A percentile compares a stretch with the other conserved stretches of the same genome.
phyloP scores from a whole-genome alignment of 148 eudicot species.

The Heliamphora exappendiculata region DNA sequence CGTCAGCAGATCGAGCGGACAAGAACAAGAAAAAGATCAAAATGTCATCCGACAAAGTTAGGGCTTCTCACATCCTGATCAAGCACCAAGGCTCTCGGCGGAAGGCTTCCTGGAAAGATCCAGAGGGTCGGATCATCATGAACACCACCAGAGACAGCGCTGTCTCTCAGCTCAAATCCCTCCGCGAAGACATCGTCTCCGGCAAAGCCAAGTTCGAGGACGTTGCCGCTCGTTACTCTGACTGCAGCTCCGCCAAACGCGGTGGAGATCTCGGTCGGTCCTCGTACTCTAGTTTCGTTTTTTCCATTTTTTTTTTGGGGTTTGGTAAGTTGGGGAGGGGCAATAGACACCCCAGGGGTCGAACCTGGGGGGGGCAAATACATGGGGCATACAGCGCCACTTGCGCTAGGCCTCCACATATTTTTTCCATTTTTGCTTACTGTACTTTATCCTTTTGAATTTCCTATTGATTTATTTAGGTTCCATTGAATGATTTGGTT shows the following conservation, averaged over 20 bases:
- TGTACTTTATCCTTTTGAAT: too few relatives aligned
- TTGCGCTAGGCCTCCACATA: too few relatives aligned
- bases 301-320: too few relatives aligned
- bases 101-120: conserved; percentile 92
- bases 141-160: conserved; percentile 69
- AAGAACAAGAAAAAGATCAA: conserved; percentile 30
- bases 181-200: conserved; percentile 61
- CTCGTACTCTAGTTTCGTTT: too few relatives aligned
- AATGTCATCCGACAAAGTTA: conserved; percentile 66
- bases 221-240: conserved; percentile 52
- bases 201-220: conserved; percentile 57
- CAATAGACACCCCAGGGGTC: too few relatives aligned
- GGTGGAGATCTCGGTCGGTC: conserved; percentile 90
- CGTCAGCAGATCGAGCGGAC: conserved; percentile 21
- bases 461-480: too few relatives aligned
- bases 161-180: conserved; percentile 49
- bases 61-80: conserved; percentile 84
- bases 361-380: too few relatives aligned
- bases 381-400: too few relatives aligned
- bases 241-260: conserved; percentile 93
- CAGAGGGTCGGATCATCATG: conserved; percentile 63
- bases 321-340: too few relatives aligned
- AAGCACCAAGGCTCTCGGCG: conserved; percentile 90
- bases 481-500: too few relatives aligned
- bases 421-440: too few relatives aligned